Base-by-base conservation (phyloP, 1,139 yeast genomes). In the Ogataea hybrid region DNA sequence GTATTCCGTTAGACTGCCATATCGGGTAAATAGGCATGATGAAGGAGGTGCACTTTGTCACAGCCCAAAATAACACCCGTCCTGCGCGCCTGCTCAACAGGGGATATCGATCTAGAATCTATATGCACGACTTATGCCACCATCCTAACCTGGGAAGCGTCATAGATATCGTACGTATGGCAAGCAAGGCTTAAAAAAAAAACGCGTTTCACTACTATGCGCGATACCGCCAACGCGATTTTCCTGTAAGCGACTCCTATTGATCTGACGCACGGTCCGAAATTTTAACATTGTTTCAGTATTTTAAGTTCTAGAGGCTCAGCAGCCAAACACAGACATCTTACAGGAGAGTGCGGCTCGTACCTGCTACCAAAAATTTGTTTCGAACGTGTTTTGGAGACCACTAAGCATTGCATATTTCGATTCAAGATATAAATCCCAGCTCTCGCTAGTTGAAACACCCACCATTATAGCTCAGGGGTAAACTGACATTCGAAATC, bases 331-430 rank as follows among this genome's bases (percentile, higher is more conserved):
- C 27, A 4, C n/a, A 14, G 18, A 18, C 17, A 15, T 5, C 16
- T 11, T 22, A 38, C 28, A 38, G 37, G 37, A 28, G 41, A 16
- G 29, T 16, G 33, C 28, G 29, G 37, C 41, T 28, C 21, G 14
- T 8, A 16, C 22, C 28, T 31, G 32, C 27, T 31, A 37, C 30
- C 31, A 20, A 25, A 32, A 16, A n/a, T 8, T 16, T 14, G 25
- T 8, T 8, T 25, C 29, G 17, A 10, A 25, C 41, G 41, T 32
- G 41, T 38, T 38, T 38, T 32, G 25, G 28, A 36, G 27, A 32
- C 28, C 12, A 6, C 20, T 25, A 22, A 23, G 35, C 39, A 29
- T 9, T 5, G 28, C 22, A 9, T 12, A 12, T 17, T 3, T 10
- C 8, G 11, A 20, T 16, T 15, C 9, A n/a, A 11, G 21, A 23